These are phyloP conservation scores for Kernera saxatilis DNA, from an alignment of 345 rosid genomes.

Conservation along the genomic window DNA sequence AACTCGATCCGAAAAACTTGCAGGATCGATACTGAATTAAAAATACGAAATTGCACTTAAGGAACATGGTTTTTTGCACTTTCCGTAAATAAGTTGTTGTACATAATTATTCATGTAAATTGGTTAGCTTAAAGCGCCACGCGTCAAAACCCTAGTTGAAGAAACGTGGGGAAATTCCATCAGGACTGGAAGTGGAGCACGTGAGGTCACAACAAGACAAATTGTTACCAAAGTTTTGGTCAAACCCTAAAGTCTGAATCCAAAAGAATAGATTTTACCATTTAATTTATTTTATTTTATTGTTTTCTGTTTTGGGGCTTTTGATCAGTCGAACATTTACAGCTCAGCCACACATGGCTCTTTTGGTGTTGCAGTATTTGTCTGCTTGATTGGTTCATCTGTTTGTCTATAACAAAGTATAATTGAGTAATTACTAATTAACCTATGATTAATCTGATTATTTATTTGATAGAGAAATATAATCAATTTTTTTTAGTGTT, in stretches of 20 bases:
- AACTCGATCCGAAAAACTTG: neutral
- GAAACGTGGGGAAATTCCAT: slow-evolving; percentile 25
- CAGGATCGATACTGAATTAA: neutral
- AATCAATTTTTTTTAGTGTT: neutral
- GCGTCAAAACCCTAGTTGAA: slow-evolving; percentile 16
- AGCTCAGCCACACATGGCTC: slow-evolving; percentile 49
- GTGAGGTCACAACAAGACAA: slow-evolving; percentile 28
- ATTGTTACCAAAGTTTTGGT: slow-evolving; percentile 6
- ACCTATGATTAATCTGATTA: neutral
- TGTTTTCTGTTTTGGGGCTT: slow-evolving; percentile 23
- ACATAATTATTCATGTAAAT: neutral
- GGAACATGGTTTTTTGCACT: neutral
- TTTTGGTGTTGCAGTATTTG: slow-evolving; percentile 14
- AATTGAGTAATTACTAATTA: neutral
- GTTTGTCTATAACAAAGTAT: neutral
- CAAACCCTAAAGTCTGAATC: slow-evolving; percentile 31
- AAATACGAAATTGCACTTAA: neutral
- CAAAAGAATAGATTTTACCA: slow-evolving; percentile 20
- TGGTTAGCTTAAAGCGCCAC: slow-evolving; percentile 4
- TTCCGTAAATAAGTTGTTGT: neutral
- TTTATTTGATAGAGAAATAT: neutral
- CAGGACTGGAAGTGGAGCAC: slow-evolving; percentile 23
- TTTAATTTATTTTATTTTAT: neutral
- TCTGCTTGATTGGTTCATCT: slow-evolving; percentile 13
- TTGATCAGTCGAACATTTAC: slow-evolving; percentile 25